Conservation (phyloP, 2,329 filamentous ascomycete species). For the Nakataea oryzae region DNA sequence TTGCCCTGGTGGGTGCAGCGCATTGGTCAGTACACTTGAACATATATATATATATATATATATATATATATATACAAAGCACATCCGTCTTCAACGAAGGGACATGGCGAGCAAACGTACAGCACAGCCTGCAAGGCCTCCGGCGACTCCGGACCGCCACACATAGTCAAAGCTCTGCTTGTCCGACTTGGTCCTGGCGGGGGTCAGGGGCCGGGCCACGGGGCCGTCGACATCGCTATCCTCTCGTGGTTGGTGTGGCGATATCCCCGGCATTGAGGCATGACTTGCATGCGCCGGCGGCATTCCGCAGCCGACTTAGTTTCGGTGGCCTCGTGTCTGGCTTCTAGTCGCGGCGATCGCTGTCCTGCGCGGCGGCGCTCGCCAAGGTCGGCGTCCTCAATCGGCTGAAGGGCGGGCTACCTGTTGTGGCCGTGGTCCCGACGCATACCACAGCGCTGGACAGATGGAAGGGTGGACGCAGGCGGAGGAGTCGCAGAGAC, state of each 20-base stretch:
- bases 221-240: constrained; percentile 18
- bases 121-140: constrained; percentile 83
- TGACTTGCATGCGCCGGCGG: constrained; percentile 44
- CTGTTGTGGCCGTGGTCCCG: not conserved
- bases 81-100: not conserved
- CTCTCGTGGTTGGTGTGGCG: constrained; percentile 26
- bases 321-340: constrained; percentile 4
- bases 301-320: constrained; percentile 31
- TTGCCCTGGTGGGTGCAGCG: constrained; percentile 55
- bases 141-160: constrained; percentile 72
- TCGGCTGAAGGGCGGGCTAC: not conserved
- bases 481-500: not conserved
- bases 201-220: constrained; percentile 38
- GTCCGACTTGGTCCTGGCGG: constrained; percentile 39
- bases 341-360: not conserved
- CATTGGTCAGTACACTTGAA: constrained; percentile 7
- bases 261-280: constrained; percentile 46
- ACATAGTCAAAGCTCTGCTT: constrained; percentile 77
- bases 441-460: not conserved
- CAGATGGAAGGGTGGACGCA: not conserved
- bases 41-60: no score
- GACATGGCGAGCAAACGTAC: constrained; percentile 39
- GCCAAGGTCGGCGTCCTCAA: not conserved
- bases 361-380: no score
- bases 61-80: no score